Base-by-base conservation (phyloP, 2,329 filamentous ascomycete genomes). In the Chaetomium sp. region DNA sequence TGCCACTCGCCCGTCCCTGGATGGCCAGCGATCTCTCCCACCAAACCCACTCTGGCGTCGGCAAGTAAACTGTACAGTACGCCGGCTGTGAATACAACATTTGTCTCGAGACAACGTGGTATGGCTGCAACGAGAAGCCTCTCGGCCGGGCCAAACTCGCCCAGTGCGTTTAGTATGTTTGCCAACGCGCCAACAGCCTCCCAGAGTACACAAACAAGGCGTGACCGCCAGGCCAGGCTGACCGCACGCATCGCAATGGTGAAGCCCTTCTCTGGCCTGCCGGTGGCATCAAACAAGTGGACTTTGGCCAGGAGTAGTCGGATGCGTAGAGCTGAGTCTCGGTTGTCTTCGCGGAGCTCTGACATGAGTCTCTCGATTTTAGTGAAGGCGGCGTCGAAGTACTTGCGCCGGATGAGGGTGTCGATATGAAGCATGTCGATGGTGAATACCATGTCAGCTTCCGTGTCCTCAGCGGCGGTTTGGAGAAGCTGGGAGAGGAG, bases 41-140 rank as follows among this genome's bases (percentile, higher is more conserved):
- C 89, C 59, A 88, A 72, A 0, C 91, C 91, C 75, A 95, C 87
- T 63, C 86, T 82, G 0, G 88, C 86, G 67, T 96, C 90, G 0
- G 82, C 88, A 3, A 95, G 78, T 27, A 82, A 70, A 1, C 81
- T 80, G 68, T 91, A 92, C 14, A 90, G 77, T 27, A 76, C 77
- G 0, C 85, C 90, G 0, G 79, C 77, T 11, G 89, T 74, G 47
- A 75, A 76, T 1, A 78, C 74, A 47, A 87, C 81, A 51, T 85
- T 82, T 50, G 82, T 82, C 69, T 95, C 89, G 1, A 95, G 75
- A 27, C 87, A 82, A 59, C 90, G 85, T 4, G 91, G 91, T 57
- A 95, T 77, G 7, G 88, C 78, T 1, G 83, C 83, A 51, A 82
- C 75, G 4, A 95, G 71, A 33, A 96, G 73, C 44, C 81, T 75